Evolutionary conservation across 2,329 filamentous ascomycete genomes (phyloP).

Genomic region (Parafenestella ontariensis): DNA sequence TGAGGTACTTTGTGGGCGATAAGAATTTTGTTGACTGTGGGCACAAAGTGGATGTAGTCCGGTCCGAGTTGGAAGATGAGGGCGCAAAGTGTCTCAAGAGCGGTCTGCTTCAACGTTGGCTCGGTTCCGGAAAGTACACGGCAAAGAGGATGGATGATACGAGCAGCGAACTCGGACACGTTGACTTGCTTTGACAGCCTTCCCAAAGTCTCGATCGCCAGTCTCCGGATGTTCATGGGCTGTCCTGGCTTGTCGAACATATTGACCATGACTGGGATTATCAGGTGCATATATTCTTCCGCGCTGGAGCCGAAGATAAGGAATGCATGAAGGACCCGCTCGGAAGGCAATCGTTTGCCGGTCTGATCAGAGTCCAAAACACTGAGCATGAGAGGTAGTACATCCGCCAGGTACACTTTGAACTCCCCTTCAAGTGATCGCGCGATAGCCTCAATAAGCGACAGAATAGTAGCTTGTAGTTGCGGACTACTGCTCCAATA

Average conservation of each 20-base stretch:
- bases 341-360: slow-evolving; percentile 78
- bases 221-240: slow-evolving; percentile 78
- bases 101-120: slow-evolving; percentile 75
- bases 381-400: slow-evolving; percentile 92
- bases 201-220: slow-evolving; percentile 92
- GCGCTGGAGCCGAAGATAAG: slow-evolving; percentile 93
- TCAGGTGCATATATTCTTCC: slow-evolving; percentile 99
- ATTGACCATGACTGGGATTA: slow-evolving; percentile 92
- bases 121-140: slow-evolving; percentile 80
- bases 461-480: slow-evolving; percentile 89
- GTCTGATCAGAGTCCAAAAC: slow-evolving; percentile 87
- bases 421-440: slow-evolving; percentile 96
- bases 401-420: slow-evolving; percentile 88
- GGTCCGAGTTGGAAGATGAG: slow-evolving; percentile 95
- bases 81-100: slow-evolving; percentile 92
- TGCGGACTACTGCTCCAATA: slow-evolving; percentile 85
- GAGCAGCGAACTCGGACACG: slow-evolving; percentile 93
- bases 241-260: slow-evolving; percentile 91
- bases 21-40: slow-evolving; percentile 87
- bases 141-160: slow-evolving; percentile 93
- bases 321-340: slow-evolving; percentile 92
- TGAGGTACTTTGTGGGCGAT: slow-evolving; percentile 82
- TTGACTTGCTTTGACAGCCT: slow-evolving; percentile 96
- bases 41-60: slow-evolving; percentile 93
- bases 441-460: slow-evolving; percentile 91